Percentiles rank a stretch among this genome's conserved stretches.
These are phyloP conservation scores for Elsinoe batatas DNA, from an alignment of 2,329 filamentous ascomycete species.

Conservation along the genomic window DNA sequence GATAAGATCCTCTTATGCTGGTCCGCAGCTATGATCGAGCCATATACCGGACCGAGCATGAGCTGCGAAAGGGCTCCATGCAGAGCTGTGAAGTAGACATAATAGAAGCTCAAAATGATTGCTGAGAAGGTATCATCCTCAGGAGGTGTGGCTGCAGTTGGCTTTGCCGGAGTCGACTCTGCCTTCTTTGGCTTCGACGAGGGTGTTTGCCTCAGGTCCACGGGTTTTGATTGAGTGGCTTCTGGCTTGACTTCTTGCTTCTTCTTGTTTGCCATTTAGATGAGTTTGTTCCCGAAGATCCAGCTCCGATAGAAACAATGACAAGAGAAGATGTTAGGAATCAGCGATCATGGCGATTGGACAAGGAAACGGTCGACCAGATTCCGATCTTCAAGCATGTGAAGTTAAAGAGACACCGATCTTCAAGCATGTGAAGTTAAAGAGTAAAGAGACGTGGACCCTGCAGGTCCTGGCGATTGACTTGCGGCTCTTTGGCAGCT, in stretches of 20 bases:
- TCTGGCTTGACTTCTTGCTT: neutral
- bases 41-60: slow-evolving; percentile 77
- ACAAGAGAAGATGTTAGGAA: neutral
- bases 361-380: neutral
- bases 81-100: slow-evolving; percentile 1
- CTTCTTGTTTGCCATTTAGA: neutral
- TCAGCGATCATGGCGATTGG: neutral
- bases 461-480: slow-evolving; percentile 5
- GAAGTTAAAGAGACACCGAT: slow-evolving; percentile 7
- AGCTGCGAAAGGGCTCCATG: slow-evolving; percentile 55
- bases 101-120: slow-evolving; percentile 3
- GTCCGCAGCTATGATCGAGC: slow-evolving; percentile 64
- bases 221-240: neutral
- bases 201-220: neutral
- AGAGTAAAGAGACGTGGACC: slow-evolving; percentile 4
- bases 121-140: neutral
- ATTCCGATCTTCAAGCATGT: neutral
- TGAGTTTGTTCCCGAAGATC: neutral
- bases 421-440: neutral
- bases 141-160: neutral
- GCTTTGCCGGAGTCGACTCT: neutral
- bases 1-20: slow-evolving; percentile 58
- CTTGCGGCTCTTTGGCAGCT: neutral
- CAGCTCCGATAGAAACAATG: too few relatives aligned
- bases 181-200: neutral